Base-by-base conservation (phyloP, 129 eudicot genomes). In the Flaveria bidentis region DNA sequence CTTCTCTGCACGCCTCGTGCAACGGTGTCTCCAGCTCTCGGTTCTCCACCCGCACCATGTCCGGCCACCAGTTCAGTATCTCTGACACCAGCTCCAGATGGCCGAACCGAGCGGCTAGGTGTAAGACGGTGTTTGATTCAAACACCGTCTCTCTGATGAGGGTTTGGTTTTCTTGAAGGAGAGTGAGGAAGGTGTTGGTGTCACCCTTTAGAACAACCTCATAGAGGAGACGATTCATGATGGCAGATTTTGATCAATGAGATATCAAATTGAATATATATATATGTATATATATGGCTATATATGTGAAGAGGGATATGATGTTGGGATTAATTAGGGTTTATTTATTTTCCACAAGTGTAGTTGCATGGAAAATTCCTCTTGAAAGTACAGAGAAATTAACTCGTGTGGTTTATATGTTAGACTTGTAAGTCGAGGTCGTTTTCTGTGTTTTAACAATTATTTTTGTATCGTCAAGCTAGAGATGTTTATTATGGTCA, bases 1-100 rank as follows among this genome's bases (percentile, higher is more conserved):
- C 91, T 82, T 84, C 87, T 64, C 81, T 76, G 46, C 91, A 87
- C 36, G 91, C 91, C 67, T 82, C 87, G 7, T 87, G 85, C 75
- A 87, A 45, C 2, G 89, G 77, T 0, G 92, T 87, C 85, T 87
- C 89, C 45, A 82, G 20, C 6, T 85, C 85, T 2, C 50, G 15
- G 20, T 87, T 87, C 74, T 82, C 92, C n/a, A 62, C 69, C 2
- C 5, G 16, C 53, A 77, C 87, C 82, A 85, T 28, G n/a, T 85
- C 84, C 1, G 89, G 92, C 8, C 83, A 71, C 45, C 71, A 1
- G 2, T 71, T 80, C 33, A 79, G 1, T 5, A 87, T 77, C 78
- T 87, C 87, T 20, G 18, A 5, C 9, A 60, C 89, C 58, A 84
- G 57, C 16, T 77, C 85, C 0, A 69, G 15, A 69, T 85, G 92